These are phyloP conservation scores for Besnoitia besnoiti DNA, from an alignment of 169 alveolate genomes.

Conservation along the genomic window DNA sequence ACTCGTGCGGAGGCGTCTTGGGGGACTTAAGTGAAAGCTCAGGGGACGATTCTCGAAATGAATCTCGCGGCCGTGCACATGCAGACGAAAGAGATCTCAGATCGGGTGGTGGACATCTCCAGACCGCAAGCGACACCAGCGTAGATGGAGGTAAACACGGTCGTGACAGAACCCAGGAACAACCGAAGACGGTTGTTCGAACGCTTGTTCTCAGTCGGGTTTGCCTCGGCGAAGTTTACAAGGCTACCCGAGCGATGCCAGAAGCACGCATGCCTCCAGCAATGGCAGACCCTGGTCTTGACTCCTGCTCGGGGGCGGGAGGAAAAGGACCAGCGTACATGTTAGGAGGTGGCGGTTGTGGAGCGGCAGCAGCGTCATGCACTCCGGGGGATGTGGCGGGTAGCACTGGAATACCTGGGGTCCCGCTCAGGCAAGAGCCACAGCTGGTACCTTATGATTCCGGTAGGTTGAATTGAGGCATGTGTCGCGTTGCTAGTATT, in stretches of 20 bases:
- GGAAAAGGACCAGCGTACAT: not conserved
- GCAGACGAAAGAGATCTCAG: no score
- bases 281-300: constrained; percentile 19
- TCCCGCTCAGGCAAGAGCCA: not conserved
- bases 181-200: constrained; percentile 35
- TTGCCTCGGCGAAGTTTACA: constrained; percentile 62
- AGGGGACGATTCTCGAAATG: not conserved
- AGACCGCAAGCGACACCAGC: no score
- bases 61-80: no score
- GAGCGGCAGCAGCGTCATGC: not conserved
- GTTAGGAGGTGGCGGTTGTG: not conserved
- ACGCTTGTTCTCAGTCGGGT: constrained; percentile 61
- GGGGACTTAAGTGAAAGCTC: not conserved
- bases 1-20: not conserved
- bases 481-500: no score
- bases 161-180: no score
- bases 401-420: no score
- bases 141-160: no score
- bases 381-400: no score
- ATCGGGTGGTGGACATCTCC: no score
- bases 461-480: no score
- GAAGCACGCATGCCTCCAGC: constrained; percentile 68
- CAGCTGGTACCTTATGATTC: not conserved
- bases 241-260: constrained; percentile 59
- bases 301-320: not conserved